These are phyloP conservation scores for Naganishia kalamii DNA, from an alignment of 768 basidiomycete species.

Conservation along the genomic window DNA sequence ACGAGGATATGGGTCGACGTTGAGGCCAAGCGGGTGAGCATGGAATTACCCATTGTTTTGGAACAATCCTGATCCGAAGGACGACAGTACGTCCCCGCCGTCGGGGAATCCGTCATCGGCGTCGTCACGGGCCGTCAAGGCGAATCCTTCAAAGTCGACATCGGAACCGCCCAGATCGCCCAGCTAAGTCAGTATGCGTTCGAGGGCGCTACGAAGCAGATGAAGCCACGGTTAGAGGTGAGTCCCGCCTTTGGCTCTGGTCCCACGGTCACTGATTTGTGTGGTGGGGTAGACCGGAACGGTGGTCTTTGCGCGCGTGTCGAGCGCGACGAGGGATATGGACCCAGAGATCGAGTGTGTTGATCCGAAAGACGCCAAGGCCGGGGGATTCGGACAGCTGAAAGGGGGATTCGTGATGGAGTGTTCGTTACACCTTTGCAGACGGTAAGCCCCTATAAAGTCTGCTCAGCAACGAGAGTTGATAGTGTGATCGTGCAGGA, in stretches of 20 bases:
- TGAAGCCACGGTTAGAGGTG: conserved; percentile 87
- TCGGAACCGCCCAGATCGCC: conserved; percentile 80
- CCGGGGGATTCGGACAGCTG: conserved; percentile 88
- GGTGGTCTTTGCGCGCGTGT: conserved; percentile 83
- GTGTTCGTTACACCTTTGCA: conserved; percentile 76
- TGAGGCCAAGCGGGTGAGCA: conserved; percentile 72
- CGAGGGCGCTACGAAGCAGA: conserved; percentile 91
- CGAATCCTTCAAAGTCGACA: conserved; percentile 89
- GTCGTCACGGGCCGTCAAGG: conserved; percentile 69
- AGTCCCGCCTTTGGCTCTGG: background rate
- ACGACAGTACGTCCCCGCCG: conserved; percentile 76
- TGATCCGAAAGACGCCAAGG: conserved; percentile 82
- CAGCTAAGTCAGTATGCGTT: conserved; percentile 85
- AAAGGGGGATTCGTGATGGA: conserved; percentile 77
- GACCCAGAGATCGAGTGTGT: conserved; percentile 97
- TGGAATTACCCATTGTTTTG: background rate
- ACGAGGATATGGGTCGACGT: conserved; percentile 85
- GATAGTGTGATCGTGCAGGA: background rate
- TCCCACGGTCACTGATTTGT: background rate
- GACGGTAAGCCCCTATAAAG: conserved; percentile 57
- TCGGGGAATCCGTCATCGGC: conserved; percentile 84
- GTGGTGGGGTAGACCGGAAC: conserved; percentile 64
- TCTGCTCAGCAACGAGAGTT: background rate
- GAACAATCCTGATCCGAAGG: background rate
- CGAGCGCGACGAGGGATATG: conserved; percentile 92